Evolutionary conservation across 1,284 basidiomycete genomes (phyloP).

Genomic region (Cutaneotrichosporon cutaneum): DNA sequence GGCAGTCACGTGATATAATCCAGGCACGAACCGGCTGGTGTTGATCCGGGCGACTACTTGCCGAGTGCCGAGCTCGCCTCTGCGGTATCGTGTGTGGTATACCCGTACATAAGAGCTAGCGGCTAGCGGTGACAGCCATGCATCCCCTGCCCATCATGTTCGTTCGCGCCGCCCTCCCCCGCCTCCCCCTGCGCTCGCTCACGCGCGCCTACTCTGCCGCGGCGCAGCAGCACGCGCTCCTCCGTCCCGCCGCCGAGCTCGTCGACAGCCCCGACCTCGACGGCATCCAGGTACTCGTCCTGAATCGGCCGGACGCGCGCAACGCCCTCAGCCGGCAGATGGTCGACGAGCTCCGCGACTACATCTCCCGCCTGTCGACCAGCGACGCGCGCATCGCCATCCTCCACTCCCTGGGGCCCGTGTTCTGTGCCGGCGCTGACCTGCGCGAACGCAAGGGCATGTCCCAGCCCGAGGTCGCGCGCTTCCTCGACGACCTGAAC

Average conservation of each 20-base stretch:
- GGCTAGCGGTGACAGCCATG: too few relatives aligned
- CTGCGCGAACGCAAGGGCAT: conserved; percentile 80
- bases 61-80: conserved; percentile 5
- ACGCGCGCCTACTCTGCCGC: conserved; percentile 11
- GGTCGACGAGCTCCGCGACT: conserved; percentile 72
- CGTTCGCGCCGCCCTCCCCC: conserved; percentile 10
- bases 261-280: conserved; percentile 24
- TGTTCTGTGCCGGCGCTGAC: conserved; percentile 92
- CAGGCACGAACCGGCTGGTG: too few relatives aligned
- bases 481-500: conserved; percentile 76
- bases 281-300: conserved; percentile 54
- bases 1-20: neutral
- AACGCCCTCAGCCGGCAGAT: conserved; percentile 82
- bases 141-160: conserved; percentile 3
- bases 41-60: neutral
- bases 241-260: conserved; percentile 25
- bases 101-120: neutral
- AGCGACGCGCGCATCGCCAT: conserved; percentile 72
- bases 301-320: conserved; percentile 80
- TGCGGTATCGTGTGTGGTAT: neutral
- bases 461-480: conserved; percentile 68
- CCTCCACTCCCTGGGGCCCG: conserved; percentile 67
- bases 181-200: conserved; percentile 11
- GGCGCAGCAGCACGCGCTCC: conserved; percentile 36
- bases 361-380: conserved; percentile 62